Percentiles rank a stretch among this genome's conserved stretches.
Evolutionary conservation across 2,329 filamentous ascomycete genomes (phyloP).

Genomic region (Gliomastix tumulicola): DNA sequence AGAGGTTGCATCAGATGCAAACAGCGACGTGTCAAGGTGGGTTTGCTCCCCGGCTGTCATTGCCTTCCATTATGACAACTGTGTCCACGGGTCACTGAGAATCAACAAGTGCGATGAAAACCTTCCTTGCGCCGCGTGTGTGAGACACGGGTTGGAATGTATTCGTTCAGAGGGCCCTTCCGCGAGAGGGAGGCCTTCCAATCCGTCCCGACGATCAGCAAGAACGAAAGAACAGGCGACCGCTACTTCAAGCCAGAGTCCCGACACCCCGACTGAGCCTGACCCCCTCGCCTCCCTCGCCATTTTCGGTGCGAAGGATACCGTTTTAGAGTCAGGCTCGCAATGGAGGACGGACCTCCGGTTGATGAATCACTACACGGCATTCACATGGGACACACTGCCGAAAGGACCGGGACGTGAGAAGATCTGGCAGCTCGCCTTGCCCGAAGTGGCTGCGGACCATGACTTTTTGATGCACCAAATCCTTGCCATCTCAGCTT

Average conservation of each 20-base stretch:
- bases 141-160: constrained; percentile 24
- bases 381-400: constrained; percentile 18
- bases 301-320: background rate
- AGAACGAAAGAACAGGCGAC: no score
- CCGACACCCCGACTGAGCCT: background rate
- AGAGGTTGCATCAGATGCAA: constrained; percentile 5
- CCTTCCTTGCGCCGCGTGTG: constrained; percentile 26
- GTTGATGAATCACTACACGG: constrained; percentile 26
- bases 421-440: constrained; percentile 18
- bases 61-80: background rate
- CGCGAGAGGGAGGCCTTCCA: background rate
- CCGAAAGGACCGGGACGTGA: constrained; percentile 12
- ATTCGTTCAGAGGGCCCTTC: constrained; percentile 12
- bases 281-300: background rate
- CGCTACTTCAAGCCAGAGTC: background rate
- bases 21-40: constrained; percentile 3
- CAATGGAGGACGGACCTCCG: constrained; percentile 25
- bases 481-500: constrained; percentile 19
- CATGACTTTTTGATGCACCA: constrained; percentile 21
- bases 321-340: background rate
- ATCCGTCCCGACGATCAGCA: background rate
- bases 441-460: constrained; percentile 15
- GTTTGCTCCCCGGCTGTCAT: background rate
- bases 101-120: constrained; percentile 33
- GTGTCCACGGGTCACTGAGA: background rate